phyloP scores from a whole-genome alignment of 176 grass and related monocot genomes.

The Phoenix roebelenii region DNA sequence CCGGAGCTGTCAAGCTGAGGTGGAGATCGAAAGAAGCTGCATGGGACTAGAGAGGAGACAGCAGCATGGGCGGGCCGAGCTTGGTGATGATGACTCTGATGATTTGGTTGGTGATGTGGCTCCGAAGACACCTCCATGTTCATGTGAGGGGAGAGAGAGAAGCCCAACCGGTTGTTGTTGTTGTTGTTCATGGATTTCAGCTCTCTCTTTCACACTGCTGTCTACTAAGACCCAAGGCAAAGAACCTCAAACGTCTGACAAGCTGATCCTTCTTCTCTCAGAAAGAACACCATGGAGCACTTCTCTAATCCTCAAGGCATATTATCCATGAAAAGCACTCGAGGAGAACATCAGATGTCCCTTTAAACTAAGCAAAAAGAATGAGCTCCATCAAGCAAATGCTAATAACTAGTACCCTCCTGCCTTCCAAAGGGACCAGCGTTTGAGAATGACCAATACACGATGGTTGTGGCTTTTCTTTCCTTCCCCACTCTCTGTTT shows the following conservation, averaged over 20 bases:
- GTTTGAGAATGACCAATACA: slow-evolving; percentile 24
- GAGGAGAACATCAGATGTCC: slow-evolving; percentile 1
- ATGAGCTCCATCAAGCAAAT: slow-evolving; percentile 7
- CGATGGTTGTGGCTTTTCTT: slow-evolving; percentile 8
- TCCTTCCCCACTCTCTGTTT: slow-evolving; percentile 1
- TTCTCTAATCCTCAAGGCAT: not conserved
- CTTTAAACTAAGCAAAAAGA: slow-evolving; percentile 35
- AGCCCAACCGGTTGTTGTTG: slow-evolving; percentile 62
- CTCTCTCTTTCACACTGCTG: slow-evolving; percentile 4
- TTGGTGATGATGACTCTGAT: slow-evolving; percentile 18
- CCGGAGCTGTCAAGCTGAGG: slow-evolving; percentile 18
- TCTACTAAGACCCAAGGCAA: slow-evolving; percentile 2
- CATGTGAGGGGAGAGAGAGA: slow-evolving; percentile 74
- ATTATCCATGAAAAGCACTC: not conserved
- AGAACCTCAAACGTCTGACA: slow-evolving; percentile 50
- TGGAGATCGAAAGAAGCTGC: slow-evolving; percentile 59
- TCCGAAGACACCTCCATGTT: slow-evolving; percentile 42
- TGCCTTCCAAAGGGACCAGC: slow-evolving; percentile 43
- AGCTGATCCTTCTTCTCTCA: no score
- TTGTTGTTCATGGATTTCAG: slow-evolving; percentile 45
- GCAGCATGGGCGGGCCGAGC: slow-evolving; percentile 5
- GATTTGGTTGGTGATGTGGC: slow-evolving; percentile 21
- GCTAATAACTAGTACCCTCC: slow-evolving; percentile 1
- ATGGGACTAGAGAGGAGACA: slow-evolving; percentile 22
- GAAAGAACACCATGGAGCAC: no score